phyloP scores from a whole-genome alignment of 768 basidiomycete species.

The Russula dissimulans region DNA sequence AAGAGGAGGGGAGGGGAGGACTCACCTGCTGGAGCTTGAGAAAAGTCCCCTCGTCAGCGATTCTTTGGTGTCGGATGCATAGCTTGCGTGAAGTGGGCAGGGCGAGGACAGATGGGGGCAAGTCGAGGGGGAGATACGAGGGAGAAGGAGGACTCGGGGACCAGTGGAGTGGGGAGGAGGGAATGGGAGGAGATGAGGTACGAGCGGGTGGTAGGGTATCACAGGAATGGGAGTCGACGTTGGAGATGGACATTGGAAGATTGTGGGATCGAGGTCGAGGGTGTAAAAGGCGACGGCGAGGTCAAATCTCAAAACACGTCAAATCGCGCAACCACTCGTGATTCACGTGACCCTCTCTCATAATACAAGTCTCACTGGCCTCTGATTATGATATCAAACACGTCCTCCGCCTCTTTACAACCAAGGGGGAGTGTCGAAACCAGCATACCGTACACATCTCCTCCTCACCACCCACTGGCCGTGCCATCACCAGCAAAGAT shows the following conservation, averaged over 20 bases:
- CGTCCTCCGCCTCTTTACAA: neutral
- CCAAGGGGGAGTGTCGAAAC: neutral
- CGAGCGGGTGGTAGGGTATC: slow-evolving; percentile 64
- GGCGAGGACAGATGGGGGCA: slow-evolving; percentile 1
- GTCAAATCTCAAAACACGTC: neutral
- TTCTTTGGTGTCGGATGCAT: slow-evolving; percentile 88
- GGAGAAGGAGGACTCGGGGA: slow-evolving; percentile 33
- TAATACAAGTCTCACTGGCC: neutral
- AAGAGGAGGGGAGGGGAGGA: neutral
- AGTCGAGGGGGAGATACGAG: neutral
- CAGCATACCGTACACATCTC: slow-evolving; percentile 6
- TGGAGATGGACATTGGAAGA: neutral
- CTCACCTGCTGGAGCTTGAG: slow-evolving; percentile 82
- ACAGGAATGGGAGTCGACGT: slow-evolving; percentile 41
- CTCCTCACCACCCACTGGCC: neutral
- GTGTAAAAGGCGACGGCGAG: neutral
- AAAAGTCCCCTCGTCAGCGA: slow-evolving; percentile 94
- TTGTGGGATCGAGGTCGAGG: neutral
- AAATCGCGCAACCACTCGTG: slow-evolving; percentile 1
- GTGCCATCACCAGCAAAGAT: neutral
- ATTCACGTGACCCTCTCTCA: neutral
- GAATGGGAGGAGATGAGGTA: slow-evolving; percentile 24
- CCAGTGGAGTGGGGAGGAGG: neutral
- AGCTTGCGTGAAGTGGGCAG: slow-evolving; percentile 55
- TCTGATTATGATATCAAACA: slow-evolving; percentile 13